phyloP scores from a whole-genome alignment of 2,329 filamentous ascomycete species.

The Aaosphaeria pasadenensis region DNA sequence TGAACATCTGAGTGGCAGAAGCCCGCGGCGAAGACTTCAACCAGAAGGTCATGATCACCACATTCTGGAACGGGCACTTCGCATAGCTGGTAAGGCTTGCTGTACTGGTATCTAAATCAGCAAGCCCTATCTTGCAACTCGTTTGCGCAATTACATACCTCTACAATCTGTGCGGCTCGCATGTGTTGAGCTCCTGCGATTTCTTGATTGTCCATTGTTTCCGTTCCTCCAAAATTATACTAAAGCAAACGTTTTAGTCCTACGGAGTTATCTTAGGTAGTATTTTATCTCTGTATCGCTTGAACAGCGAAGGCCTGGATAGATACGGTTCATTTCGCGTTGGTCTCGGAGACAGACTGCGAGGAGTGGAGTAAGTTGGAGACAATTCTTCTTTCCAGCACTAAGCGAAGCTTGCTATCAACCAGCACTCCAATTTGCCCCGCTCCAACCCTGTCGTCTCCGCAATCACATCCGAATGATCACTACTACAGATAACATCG shows the following conservation, averaged over 20 bases:
- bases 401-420: no score
- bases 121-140: background rate
- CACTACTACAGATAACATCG: no score
- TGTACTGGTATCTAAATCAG: background rate
- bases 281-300: no score
- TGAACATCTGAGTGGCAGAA: constrained; percentile 28
- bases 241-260: no score
- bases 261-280: no score
- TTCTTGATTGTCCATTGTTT: no score
- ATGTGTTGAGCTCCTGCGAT: constrained; percentile 6
- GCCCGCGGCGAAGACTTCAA: constrained; percentile 21
- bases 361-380: constrained; percentile 3
- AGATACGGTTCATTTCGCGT: background rate
- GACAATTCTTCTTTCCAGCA: background rate
- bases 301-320: no score
- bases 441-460: no score
- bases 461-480: no score
- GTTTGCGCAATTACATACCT: background rate
- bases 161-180: background rate
- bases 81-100: background rate
- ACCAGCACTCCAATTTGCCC: no score
- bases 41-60: constrained; percentile 17
- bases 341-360: constrained; percentile 1
- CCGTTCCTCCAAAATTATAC: no score
- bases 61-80: constrained; percentile 13